Evolutionary conservation across 208 protist species (phyloP), one percentile per base, ranked within the genome.

Genomic region (Trypanosoma avium): DNA sequence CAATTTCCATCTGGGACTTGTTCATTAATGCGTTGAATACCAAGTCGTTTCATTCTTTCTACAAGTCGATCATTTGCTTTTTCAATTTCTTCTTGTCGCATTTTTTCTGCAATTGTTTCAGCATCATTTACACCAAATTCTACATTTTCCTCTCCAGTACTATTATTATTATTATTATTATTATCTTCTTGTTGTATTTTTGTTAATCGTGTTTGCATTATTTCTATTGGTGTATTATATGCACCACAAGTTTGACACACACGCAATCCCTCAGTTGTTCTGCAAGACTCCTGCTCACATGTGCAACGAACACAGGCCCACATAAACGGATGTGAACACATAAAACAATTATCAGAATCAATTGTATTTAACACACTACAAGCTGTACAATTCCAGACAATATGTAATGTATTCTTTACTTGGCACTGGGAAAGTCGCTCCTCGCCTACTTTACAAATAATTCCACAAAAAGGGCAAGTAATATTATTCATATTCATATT

Each of bases 1-100:
- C 88, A 95, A 69, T 92, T 95, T 19, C 88, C 88, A 50, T 95
- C 88, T 21, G 73, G 67, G 43, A 78, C 75, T 48, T 90, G 82
- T 32, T 55, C 53, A 56, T 83, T 84, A 36, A 61, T 38, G 17
- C 71, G 67, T 22, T 56, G 45, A 27, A 84, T 58, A 24, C 75
- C 55, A 15, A 92, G 65, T 17, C 52, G 46, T 19, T 55, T 26
- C 49, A 95, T 67, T 19, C 83, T 85, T 4, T 19, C 15, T 19
- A 73, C 42, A 33, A 95, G 79, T 13, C 81, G 75, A 22, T 27
- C 19, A 29, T 79, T 60, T 46, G 84, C 85, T 38, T 63, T 21
- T 26, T 62, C 70, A 45, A 95, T 88, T 43, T 80, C 79, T 26
- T 64, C 33, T 62, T 92, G 80, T 19, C 85, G 69, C 45, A 57